Evolutionary conservation across 495 filamentous ascomycete genomes (phyloP), one percentile per base, ranked within the genome.

Genomic region (Penicillium malachiteum): DNA sequence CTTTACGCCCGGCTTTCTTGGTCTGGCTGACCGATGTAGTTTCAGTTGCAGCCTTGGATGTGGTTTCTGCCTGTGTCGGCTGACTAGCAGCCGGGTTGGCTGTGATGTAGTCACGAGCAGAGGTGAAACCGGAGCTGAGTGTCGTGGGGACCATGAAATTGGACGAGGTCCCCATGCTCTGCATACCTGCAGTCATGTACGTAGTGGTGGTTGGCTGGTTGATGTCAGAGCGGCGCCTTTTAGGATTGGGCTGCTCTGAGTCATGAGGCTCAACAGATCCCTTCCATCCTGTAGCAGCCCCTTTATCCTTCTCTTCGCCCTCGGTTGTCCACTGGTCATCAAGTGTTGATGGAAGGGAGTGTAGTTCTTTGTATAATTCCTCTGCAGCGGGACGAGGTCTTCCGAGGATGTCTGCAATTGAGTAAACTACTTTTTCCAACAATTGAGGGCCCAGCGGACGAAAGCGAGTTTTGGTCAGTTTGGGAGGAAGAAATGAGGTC

Each of bases 321-420:
- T 79, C 79, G 2, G 83, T 59, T 3, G 87, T 84, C 76, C 84
- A 90, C 30, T 77, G 69, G 55, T 89, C 79, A 60, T 91, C 89
- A 47, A 83, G 73, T 7, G 76, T 57, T 32, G 79, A 83, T 5
- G 85, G 62, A 3, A 72, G 64, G 14, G 65, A 71, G n/a, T 65
- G 68, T 38, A 76, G 65, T 17, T 64, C 71, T 52, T 75, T 70
- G 11, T 78, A 59, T 52, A 90, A 80, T 3, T 75, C 74, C 9
- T 59, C 63, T 30, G 71, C 51, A 17, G 73, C 66, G 6, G 88
- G 87, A 35, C 75, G 77, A 4, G 71, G 61, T 30, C 87, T 78
- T 13, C 81, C 70, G 14, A 92, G 70, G 47, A 90, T 91, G 42
- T 79, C 76, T 12, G 86, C 76, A 16, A 91, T 81, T 9, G 73